Conservation (phyloP, 108 stramenopile genomes). For the Thalassiosira profunda region DNA sequence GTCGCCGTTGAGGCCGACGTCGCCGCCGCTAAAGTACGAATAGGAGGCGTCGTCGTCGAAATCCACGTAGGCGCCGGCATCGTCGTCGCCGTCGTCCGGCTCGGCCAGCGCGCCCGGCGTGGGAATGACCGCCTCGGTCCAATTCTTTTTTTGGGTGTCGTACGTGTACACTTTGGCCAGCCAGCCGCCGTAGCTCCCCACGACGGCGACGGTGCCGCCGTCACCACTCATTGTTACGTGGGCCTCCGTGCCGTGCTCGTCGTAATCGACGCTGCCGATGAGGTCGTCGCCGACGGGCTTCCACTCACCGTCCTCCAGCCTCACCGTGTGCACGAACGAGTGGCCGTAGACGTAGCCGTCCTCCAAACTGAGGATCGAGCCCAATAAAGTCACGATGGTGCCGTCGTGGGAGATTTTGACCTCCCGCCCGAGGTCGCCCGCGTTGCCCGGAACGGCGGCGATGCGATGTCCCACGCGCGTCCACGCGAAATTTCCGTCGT, state of each 20-base stretch:
- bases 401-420: constrained; percentile 17
- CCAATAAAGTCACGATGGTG: constrained; percentile 4
- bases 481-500: background rate
- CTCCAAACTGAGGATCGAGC: background rate
- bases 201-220: constrained; percentile 8
- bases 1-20: background rate
- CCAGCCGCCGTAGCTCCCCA: constrained; percentile 5
- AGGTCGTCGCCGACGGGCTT: constrained; percentile 13
- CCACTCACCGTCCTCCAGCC: constrained; percentile 4
- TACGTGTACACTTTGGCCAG: constrained; percentile 21
- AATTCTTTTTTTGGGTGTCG: constrained; percentile 9
- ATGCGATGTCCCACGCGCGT: constrained; percentile 8
- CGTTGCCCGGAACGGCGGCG: background rate
- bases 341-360: constrained; percentile 3
- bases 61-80: background rate
- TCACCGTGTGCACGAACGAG: constrained; percentile 9
- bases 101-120: background rate
- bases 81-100: constrained; percentile 5
- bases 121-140: constrained; percentile 24
- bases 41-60: constrained; percentile 2
- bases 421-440: constrained; percentile 17
- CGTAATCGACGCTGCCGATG: constrained; percentile 13
- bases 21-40: background rate
- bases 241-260: constrained; percentile 4
- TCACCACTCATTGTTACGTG: background rate